phyloP scores from a whole-genome alignment of 371 early-diverging fungal species.

The Mortierella sp. region DNA sequence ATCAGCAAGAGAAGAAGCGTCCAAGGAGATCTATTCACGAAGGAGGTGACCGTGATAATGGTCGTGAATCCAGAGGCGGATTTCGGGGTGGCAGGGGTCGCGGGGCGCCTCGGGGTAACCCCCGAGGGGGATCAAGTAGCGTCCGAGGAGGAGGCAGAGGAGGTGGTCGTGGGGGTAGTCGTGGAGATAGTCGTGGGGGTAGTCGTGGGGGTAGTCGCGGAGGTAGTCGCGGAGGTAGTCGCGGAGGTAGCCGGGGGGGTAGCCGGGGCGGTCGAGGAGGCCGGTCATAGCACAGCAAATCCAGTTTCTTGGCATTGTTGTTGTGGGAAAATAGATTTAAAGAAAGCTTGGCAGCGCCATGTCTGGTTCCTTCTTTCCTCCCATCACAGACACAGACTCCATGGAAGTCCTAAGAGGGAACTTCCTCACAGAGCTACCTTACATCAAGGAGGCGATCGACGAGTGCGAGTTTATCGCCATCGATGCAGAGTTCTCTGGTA shows the following conservation, averaged over 20 bases:
- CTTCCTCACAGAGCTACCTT: slow-evolving; percentile 66
- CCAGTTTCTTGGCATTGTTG: background rate
- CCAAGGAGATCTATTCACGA: slow-evolving; percentile 43
- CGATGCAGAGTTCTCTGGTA: slow-evolving; percentile 90
- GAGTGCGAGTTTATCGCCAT: slow-evolving; percentile 84
- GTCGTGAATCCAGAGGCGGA: slow-evolving; percentile 27
- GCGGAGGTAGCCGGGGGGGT: slow-evolving; percentile 17
- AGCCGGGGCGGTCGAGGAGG: slow-evolving; percentile 26
- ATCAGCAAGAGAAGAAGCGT: slow-evolving; percentile 27
- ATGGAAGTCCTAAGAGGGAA: slow-evolving; percentile 76
- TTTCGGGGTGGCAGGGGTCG: slow-evolving; percentile 32
- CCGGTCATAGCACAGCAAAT: too few species aligned
- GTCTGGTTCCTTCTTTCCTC: background rate
- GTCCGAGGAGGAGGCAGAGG: slow-evolving; percentile 5
- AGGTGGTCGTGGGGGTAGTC: slow-evolving; percentile 17
- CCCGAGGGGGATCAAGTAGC: slow-evolving; percentile 19
- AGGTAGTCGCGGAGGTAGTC: slow-evolving; percentile 10
- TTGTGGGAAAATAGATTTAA: too few species aligned
- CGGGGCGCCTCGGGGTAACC: slow-evolving; percentile 13
- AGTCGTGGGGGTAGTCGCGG: slow-evolving; percentile 8
- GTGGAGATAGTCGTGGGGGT: background rate
- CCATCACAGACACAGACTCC: background rate
- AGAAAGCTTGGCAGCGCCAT: too few species aligned
- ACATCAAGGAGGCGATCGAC: slow-evolving; percentile 72
- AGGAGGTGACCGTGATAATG: slow-evolving; percentile 28